Evolutionary conservation across 2,329 filamentous ascomycete genomes (phyloP).

Genomic region (Alternaria incomplexa): DNA sequence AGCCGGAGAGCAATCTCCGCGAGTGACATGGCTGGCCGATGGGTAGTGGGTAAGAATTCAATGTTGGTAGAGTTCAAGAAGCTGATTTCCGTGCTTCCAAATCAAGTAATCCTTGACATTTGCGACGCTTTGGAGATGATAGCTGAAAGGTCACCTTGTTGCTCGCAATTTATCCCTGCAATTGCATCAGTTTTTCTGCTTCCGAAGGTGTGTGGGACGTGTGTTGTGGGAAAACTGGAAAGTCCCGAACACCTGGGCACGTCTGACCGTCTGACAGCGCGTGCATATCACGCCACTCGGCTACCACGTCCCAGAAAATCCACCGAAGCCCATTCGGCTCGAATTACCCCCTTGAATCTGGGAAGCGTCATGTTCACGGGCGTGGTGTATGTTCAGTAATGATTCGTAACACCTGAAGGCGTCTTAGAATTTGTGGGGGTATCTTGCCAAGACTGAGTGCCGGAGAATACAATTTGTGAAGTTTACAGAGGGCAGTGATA

Average conservation of each 20-base stretch:
- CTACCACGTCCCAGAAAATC: background rate
- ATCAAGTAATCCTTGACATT: background rate
- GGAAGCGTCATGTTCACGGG: too few species aligned
- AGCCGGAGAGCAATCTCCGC: background rate
- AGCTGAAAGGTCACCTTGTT: background rate
- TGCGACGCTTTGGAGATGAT: background rate
- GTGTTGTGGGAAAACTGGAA: background rate
- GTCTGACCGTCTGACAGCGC: background rate
- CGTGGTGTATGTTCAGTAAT: too few species aligned
- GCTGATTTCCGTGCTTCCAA: background rate
- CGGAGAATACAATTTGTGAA: too few species aligned
- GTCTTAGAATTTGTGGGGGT: too few species aligned
- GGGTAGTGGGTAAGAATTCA: too few species aligned
- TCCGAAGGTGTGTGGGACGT: background rate
- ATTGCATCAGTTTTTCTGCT: background rate
- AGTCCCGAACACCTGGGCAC: background rate
- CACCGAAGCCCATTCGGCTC: background rate
- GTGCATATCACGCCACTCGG: background rate
- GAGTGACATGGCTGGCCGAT: background rate
- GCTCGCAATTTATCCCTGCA: background rate
- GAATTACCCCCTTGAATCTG: background rate
- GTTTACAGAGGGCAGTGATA: too few species aligned
- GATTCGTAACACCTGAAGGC: too few species aligned
- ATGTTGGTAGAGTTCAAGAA: too few species aligned
- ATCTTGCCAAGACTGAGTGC: too few species aligned